Evolutionary conservation across 345 rosid genomes (phyloP).

Genomic region (Sonneratia caseolaris): DNA sequence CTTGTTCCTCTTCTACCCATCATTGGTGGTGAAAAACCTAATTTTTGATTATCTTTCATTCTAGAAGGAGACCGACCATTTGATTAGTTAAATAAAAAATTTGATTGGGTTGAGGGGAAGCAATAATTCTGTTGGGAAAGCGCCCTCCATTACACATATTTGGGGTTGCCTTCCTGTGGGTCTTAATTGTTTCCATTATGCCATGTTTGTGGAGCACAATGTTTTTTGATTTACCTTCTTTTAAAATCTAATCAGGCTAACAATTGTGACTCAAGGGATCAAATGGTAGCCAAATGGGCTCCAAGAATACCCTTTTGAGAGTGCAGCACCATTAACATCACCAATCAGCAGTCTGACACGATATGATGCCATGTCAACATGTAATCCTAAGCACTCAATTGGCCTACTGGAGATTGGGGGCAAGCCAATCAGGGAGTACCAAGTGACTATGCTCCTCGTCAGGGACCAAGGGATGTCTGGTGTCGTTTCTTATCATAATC

Average conservation of each 20-base stretch:
- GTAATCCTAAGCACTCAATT: not conserved
- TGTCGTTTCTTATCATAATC: not conserved
- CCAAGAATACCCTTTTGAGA: constrained; percentile 8
- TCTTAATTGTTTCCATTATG: constrained; percentile 17
- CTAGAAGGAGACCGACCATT: constrained; percentile 21
- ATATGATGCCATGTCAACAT: constrained; percentile 1
- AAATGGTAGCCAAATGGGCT: constrained; percentile 7
- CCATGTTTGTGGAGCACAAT: constrained; percentile 12
- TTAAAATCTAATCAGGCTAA: not conserved
- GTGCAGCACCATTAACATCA: constrained; percentile 10
- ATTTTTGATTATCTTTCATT: constrained; percentile 3
- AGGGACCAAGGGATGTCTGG: constrained; percentile 4
- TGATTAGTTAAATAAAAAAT: constrained; percentile 4
- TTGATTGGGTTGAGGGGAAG: constrained; percentile 1
- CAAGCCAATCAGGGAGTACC: not conserved
- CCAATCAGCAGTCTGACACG: not conserved
- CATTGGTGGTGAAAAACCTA: constrained; percentile 18
- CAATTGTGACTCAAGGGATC: constrained; percentile 8
- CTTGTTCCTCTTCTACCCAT: not conserved
- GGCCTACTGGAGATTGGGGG: not conserved
- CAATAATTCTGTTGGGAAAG: constrained; percentile 11
- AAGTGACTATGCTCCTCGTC: not conserved
- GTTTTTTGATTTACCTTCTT: not conserved
- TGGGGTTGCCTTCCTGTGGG: constrained; percentile 11
- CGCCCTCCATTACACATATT: constrained; percentile 8